Evolutionary conservation across 768 basidiomycete genomes (phyloP).

Genomic region (Gymnopilus junonius): DNA sequence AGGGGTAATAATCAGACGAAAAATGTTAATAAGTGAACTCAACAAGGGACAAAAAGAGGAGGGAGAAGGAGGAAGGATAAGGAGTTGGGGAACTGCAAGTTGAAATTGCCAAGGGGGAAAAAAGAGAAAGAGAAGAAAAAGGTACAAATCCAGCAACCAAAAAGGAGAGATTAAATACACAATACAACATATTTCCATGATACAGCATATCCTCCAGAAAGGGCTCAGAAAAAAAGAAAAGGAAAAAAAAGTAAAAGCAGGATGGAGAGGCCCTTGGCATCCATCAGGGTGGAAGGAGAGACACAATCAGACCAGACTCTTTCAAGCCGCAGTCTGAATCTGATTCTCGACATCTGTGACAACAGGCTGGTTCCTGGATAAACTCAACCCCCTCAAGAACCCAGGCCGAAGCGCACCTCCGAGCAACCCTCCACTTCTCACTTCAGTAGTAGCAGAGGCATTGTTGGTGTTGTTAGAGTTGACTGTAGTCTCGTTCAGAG

Average conservation of each 20-base stretch:
- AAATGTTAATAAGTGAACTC: background rate
- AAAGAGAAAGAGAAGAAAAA: background rate
- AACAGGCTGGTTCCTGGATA: conserved; percentile 18
- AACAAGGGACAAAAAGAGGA: background rate
- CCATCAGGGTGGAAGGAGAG: too few relatives aligned
- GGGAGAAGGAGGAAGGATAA: background rate
- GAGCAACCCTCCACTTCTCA: conserved; percentile 26
- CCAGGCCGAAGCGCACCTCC: conserved; percentile 28
- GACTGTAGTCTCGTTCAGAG: background rate
- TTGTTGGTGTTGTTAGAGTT: background rate
- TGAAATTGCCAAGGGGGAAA: too few relatives aligned
- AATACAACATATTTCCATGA: background rate
- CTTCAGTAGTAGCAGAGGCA: conserved; percentile 13
- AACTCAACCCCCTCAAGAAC: conserved; percentile 35
- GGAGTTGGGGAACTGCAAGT: background rate
- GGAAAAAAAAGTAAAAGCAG: background rate
- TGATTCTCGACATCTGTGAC: conserved; percentile 41
- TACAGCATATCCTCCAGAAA: background rate
- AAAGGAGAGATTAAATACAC: background rate
- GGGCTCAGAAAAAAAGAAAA: background rate
- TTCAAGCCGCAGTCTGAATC: conserved; percentile 23
- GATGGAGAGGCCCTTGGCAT: too few relatives aligned
- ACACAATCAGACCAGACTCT: background rate
- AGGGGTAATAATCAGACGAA: background rate
- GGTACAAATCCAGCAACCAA: background rate